Evolutionary conservation across 2,329 filamentous ascomycete genomes (phyloP).

Genomic region (Colletotrichum limetticola): DNA sequence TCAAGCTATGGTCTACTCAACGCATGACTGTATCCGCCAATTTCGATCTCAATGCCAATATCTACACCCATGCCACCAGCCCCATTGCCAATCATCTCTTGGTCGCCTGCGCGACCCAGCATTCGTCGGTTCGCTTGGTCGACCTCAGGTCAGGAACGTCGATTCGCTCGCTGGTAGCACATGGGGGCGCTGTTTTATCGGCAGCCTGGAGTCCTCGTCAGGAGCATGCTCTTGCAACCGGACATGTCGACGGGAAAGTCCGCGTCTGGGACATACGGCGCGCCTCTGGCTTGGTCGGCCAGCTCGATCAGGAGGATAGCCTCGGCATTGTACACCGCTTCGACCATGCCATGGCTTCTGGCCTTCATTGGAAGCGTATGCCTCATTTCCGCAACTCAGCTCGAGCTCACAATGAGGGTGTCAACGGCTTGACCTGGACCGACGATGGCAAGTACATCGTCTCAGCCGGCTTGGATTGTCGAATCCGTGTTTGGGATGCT

Average conservation of each 20-base stretch:
- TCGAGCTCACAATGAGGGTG: constrained; percentile 81
- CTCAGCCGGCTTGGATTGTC: constrained; percentile 84
- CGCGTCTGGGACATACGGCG: constrained; percentile 90
- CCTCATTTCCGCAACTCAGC: constrained; percentile 60
- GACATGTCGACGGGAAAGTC: constrained; percentile 84
- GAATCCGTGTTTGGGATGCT: constrained; percentile 89
- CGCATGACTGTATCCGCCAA: constrained; percentile 69
- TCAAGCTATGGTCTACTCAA: constrained; percentile 80
- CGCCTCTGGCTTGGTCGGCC: constrained; percentile 78
- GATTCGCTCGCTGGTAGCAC: constrained; percentile 77
- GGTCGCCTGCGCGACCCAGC: constrained; percentile 88
- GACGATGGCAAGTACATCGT: constrained; percentile 81
- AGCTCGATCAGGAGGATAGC: constrained; percentile 86
- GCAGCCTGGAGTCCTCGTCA: constrained; percentile 84
- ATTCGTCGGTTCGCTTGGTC: constrained; percentile 84
- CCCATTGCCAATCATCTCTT: constrained; percentile 78
- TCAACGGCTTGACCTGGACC: constrained; percentile 88
- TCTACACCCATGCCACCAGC: constrained; percentile 84
- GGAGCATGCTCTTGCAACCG: constrained; percentile 84
- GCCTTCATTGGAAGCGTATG: constrained; percentile 42
- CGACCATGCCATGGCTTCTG: constrained; percentile 45
- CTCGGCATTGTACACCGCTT: constrained; percentile 68
- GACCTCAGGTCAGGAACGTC: constrained; percentile 85
- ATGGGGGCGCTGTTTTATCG: constrained; percentile 74
- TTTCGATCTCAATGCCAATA: constrained; percentile 74